These are phyloP conservation scores for Limnanthes douglasii DNA, from an alignment of 345 rosid genomes.

Conservation along the genomic window DNA sequence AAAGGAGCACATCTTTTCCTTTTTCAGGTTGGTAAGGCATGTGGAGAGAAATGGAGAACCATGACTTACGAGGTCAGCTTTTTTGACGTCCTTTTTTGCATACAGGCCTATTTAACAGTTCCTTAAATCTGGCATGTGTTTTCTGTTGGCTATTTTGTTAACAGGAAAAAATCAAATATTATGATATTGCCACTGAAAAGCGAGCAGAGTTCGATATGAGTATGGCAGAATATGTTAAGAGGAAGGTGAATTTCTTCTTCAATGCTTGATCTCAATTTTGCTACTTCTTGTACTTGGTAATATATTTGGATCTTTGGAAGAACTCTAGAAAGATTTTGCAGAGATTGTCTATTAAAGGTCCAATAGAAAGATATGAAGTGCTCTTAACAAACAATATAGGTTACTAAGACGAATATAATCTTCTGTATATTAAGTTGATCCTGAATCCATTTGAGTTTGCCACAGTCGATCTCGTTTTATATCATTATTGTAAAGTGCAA, in stretches of 20 bases:
- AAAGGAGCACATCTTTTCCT: no score
- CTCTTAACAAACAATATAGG: not conserved
- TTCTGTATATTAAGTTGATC: no score
- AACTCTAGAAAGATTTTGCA: slow-evolving; percentile 2
- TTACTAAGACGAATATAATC: no score
- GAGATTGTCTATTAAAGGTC: no score
- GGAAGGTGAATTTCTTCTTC: slow-evolving; percentile 32
- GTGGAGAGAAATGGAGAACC: slow-evolving; percentile 93
- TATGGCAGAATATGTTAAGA: slow-evolving; percentile 53
- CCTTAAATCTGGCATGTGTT: not conserved
- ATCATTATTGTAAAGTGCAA: no score
- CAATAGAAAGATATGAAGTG: not conserved
- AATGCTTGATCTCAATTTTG: not conserved
- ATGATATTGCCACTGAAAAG: slow-evolving; percentile 79
- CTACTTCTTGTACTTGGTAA: not conserved
- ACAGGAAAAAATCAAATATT: slow-evolving; percentile 89
- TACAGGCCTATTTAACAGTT: no score
- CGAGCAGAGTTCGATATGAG: slow-evolving; percentile 76
- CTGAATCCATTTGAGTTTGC: no score
- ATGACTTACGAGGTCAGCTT: slow-evolving; percentile 63
- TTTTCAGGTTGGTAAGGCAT: slow-evolving; percentile 79
- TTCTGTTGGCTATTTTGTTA: slow-evolving; percentile 1
- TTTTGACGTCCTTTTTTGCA: not conserved
- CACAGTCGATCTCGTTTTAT: no score
- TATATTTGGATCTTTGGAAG: slow-evolving; percentile 3